A percentile compares a stretch with the other conserved stretches of the same genome.
phyloP scores from a whole-genome alignment of 2,329 filamentous ascomycete species.

The Zopfia rhizophila region DNA sequence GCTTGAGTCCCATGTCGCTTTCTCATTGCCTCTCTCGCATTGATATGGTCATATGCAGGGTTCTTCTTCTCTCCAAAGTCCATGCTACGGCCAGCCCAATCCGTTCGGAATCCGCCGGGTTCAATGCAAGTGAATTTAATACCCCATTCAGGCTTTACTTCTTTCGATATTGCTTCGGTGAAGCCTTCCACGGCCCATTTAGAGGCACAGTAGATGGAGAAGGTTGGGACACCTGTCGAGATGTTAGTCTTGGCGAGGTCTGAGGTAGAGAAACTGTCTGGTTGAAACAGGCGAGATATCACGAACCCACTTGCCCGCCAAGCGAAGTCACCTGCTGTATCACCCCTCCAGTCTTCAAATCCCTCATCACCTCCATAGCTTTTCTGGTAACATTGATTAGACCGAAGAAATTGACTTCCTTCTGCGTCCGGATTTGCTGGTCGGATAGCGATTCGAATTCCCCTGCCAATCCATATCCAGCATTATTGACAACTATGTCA shows the following conservation, averaged over 20 bases:
- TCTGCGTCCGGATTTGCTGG: slow-evolving; percentile 61
- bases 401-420: slow-evolving; percentile 71
- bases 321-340: slow-evolving; percentile 67
- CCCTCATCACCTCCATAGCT: slow-evolving; percentile 58
- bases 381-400: slow-evolving; percentile 63
- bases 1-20: slow-evolving; percentile 56
- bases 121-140: slow-evolving; percentile 59
- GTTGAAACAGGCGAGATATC: slow-evolving; percentile 9
- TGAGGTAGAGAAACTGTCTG: background rate
- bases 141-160: slow-evolving; percentile 60
- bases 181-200: slow-evolving; percentile 63
- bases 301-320: slow-evolving; percentile 57
- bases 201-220: slow-evolving; percentile 53
- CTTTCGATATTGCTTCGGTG: slow-evolving; percentile 55
- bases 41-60: slow-evolving; percentile 60
- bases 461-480: slow-evolving; percentile 66
- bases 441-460: slow-evolving; percentile 64
- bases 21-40: slow-evolving; percentile 55
- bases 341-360: slow-evolving; percentile 62
- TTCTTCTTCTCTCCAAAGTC: slow-evolving; percentile 57
- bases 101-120: slow-evolving; percentile 59
- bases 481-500: slow-evolving; percentile 71
- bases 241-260: background rate
- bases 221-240: slow-evolving; percentile 45
- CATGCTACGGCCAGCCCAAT: slow-evolving; percentile 60